Conservation (phyloP, 176 grass and related monocot genomes). For the Aegilops sharonensis region DNA sequence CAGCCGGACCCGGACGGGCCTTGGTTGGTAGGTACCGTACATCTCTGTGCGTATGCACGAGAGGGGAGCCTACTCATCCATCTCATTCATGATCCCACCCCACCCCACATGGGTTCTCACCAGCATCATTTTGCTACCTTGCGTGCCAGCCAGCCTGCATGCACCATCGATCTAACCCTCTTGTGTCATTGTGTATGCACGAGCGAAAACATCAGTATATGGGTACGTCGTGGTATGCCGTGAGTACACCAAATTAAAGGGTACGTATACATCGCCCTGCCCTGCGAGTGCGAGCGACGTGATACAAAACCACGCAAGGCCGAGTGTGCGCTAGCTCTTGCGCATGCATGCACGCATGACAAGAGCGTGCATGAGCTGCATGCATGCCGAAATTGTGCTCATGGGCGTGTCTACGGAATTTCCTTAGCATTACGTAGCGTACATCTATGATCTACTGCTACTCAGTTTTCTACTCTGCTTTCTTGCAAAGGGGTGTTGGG, state of each 20-base stretch:
- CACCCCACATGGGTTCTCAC: neutral
- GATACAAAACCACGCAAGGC: neutral
- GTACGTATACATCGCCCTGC: neutral
- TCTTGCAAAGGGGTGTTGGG: neutral
- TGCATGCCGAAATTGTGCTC: neutral
- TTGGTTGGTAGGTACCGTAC: conserved; percentile 26
- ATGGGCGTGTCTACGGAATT: neutral
- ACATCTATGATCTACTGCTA: neutral
- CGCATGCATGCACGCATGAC: neutral
- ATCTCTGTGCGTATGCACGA: conserved; percentile 29
- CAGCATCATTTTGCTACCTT: neutral
- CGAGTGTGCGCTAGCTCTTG: neutral
- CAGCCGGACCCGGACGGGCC: neutral
- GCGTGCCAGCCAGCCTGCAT: neutral
- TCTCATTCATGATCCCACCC: neutral
- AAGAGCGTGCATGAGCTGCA: no score
- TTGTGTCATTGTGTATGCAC: neutral
- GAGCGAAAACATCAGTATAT: neutral
- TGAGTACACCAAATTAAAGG: neutral
- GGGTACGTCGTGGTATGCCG: neutral
- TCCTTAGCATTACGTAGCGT: neutral
- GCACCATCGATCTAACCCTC: neutral
- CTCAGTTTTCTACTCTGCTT: neutral
- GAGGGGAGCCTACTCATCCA: neutral
- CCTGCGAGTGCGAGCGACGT: no score